Conservation (phyloP, 495 filamentous ascomycete genomes). For the Lasiosphaeria ovina region DNA sequence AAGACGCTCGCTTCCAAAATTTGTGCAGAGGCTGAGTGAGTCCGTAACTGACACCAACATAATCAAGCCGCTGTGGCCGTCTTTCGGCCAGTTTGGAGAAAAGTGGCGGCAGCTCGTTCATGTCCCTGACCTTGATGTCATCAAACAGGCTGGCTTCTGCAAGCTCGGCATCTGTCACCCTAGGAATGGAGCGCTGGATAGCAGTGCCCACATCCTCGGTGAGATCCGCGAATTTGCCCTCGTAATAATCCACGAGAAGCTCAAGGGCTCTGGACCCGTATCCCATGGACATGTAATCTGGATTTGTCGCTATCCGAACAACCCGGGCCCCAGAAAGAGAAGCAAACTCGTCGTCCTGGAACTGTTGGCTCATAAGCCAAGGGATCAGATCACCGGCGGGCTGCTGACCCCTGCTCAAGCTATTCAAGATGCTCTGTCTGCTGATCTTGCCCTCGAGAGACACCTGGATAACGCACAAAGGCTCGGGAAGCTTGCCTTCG, state of each 20-base stretch:
- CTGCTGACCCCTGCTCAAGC: conserved; percentile 82
- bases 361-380: conserved; percentile 97
- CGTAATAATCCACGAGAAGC: conserved; percentile 87
- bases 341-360: conserved; percentile 96
- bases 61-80: conserved; percentile 78
- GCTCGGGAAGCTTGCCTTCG: conserved; percentile 83
- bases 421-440: conserved; percentile 84
- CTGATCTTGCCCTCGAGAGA: conserved; percentile 94
- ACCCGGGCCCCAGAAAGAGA: conserved; percentile 87
- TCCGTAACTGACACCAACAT: conserved; percentile 92
- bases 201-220: conserved; percentile 55
- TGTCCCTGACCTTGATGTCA: conserved; percentile 87
- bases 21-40: conserved; percentile 86
- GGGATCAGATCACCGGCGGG: conserved; percentile 95
- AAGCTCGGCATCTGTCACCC: conserved; percentile 83
- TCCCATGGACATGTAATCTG: conserved; percentile 86
- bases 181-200: conserved; percentile 61
- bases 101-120: conserved; percentile 84
- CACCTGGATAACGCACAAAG: conserved; percentile 91
- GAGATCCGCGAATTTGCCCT: conserved; percentile 86
- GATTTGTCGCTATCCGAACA: conserved; percentile 94
- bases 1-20: conserved; percentile 91
- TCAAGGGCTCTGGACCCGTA: conserved; percentile 87
- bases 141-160: conserved; percentile 73
- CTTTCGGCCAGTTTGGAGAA: conserved; percentile 87